Conservation (phyloP, 441 rosid genomes). For the Croton setiger region DNA sequence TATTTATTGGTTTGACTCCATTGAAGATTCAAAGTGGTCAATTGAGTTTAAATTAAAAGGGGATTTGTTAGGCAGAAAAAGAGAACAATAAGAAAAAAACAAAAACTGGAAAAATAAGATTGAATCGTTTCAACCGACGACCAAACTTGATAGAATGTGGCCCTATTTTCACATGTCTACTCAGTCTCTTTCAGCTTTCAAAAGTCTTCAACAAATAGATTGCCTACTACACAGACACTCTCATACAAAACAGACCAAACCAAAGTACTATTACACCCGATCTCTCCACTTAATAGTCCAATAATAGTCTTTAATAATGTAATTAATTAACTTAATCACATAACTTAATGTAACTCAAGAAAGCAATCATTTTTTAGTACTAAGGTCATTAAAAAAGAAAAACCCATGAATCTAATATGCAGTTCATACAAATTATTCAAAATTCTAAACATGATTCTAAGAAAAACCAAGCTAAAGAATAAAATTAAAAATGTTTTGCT, state of each 20-base stretch:
- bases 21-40: not conserved
- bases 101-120: not conserved
- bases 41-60: not conserved
- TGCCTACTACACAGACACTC: not conserved
- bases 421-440: too few species aligned
- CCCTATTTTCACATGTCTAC: slow-evolving; percentile 6
- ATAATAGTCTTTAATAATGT: not conserved
- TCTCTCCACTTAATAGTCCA: not conserved
- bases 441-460: too few species aligned
- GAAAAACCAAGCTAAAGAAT: too few species aligned
- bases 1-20: too few species aligned
- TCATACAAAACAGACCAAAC: not conserved
- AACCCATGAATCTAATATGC: not conserved
- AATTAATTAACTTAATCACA: not conserved
- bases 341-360: not conserved
- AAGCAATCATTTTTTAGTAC: not conserved
- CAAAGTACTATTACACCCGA: not conserved
- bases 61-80: not conserved
- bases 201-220: slow-evolving; percentile 4
- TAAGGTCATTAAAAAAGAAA: not conserved
- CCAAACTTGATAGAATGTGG: slow-evolving; percentile 7
- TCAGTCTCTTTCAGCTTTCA: slow-evolving; percentile 9
- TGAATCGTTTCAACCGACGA: slow-evolving; percentile 7
- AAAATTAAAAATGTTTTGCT: too few species aligned
- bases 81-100: not conserved